These are phyloP conservation scores for Talaromyces sp. DNA, from an alignment of 2,329 filamentous ascomycete species.

Conservation along the genomic window DNA sequence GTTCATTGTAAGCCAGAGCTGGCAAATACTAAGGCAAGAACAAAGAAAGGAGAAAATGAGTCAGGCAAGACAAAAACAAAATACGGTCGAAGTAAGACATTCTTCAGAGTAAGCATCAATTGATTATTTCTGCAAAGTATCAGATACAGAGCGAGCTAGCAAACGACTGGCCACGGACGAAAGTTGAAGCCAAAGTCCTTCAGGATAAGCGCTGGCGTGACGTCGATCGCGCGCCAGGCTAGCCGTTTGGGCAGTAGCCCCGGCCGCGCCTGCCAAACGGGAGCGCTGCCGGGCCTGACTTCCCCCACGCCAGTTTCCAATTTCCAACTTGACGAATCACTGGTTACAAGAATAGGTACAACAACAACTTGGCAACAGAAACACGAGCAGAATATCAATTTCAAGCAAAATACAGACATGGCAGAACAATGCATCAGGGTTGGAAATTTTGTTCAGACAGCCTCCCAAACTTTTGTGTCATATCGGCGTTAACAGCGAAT, in stretches of 20 bases:
- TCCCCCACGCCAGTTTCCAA: neutral
- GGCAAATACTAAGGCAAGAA: neutral
- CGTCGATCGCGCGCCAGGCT: neutral
- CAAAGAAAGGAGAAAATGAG: neutral
- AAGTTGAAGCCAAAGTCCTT: neutral
- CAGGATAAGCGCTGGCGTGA: neutral
- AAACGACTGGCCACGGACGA: conserved; percentile 1
- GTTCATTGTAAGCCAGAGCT: neutral
- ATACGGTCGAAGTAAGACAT: neutral
- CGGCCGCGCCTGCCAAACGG: conserved; percentile 2
- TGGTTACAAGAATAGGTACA: neutral
- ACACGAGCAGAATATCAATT: neutral
- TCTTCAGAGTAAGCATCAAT: neutral
- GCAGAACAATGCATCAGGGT: conserved; percentile 3
- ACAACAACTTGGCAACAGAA: neutral
- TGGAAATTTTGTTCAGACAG: conserved; percentile 14
- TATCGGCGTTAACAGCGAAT: conserved; percentile 5
- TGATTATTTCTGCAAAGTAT: neutral
- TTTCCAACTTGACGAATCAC: neutral
- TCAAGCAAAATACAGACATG: neutral
- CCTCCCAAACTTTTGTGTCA: conserved; percentile 14
- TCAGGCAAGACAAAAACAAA: neutral
- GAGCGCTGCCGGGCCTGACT: neutral
- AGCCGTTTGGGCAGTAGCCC: neutral
- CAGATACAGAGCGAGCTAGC: neutral